Evolutionary conservation across 1,139 yeast species (phyloP).

Genomic region (Candida sanyaensis): DNA sequence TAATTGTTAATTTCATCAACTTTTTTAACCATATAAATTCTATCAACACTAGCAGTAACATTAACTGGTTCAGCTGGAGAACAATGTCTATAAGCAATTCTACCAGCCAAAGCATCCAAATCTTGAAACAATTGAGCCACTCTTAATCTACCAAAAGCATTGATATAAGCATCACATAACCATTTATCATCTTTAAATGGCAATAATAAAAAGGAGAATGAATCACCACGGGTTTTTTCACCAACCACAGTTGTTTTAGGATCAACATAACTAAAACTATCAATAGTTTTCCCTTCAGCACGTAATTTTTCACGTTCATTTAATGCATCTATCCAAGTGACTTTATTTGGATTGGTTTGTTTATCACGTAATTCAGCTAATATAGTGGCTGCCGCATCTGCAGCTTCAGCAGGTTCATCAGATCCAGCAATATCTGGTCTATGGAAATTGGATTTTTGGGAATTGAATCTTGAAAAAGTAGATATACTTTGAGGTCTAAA

Average conservation of each 20-base stretch:
- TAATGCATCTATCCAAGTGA: conserved; percentile 84
- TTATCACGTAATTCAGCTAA: conserved; percentile 51
- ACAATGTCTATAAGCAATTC: conserved; percentile 84
- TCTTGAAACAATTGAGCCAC: conserved; percentile 93
- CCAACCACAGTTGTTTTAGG: conserved; percentile 71
- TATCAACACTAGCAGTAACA: conserved; percentile 92
- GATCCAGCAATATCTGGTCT: conserved; percentile 43
- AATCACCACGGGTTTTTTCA: conserved; percentile 75
- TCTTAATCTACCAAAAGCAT: conserved; percentile 84
- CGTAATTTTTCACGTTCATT: conserved; percentile 71
- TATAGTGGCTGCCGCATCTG: conserved; percentile 69
- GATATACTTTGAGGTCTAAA: not conserved
- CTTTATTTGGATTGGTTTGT: conserved; percentile 48
- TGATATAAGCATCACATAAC: conserved; percentile 84
- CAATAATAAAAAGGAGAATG: conserved; percentile 69
- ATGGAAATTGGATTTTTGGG: conserved; percentile 26
- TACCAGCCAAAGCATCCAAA: conserved; percentile 85
- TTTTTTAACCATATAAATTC: conserved; percentile 84
- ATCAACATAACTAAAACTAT: conserved; percentile 68
- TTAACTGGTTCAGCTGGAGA: conserved; percentile 90
- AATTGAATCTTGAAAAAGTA: conserved; percentile 8
- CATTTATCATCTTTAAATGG: conserved; percentile 85
- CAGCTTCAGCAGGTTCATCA: conserved; percentile 54
- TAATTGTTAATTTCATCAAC: conserved; percentile 75
- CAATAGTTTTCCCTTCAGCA: conserved; percentile 69